Base-by-base conservation (phyloP, 2,329 filamentous ascomycete genomes). In the Meredithiella fracta region DNA sequence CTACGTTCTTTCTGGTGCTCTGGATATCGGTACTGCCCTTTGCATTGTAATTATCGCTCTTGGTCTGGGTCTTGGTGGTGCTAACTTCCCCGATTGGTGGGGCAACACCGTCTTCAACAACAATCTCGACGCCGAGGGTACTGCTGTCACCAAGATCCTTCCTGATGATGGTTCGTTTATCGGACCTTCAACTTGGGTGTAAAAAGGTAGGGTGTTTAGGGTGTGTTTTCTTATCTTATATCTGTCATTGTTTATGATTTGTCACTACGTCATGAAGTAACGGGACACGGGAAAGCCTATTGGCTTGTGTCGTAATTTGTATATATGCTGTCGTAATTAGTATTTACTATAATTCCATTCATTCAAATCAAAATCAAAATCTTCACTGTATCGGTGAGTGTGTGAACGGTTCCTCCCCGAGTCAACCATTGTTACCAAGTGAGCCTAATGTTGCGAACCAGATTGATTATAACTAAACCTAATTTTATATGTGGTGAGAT, bases 21-120 rank as follows among this genome's bases (percentile, higher is more conserved):
- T 81, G 42, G 77, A 80, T 53, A 73, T 75, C 42, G 78, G 77
- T n/a, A 72, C 79, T 1, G 75, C 74, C 0, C 63, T 82, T n/a
- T 73, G 74, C 29, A 73, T 80, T 50, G 64, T 80, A 37, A 69
- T 80, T 44, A 73, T 76, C 60, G 63, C 62, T n/a, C 64, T 78
- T 22, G 68, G 69, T 37, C 67, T 77, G 47, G 69, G 69, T 50
- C 65, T 76, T 62, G 74, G 72, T 44, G 65, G 66, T 55, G 68
- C 69, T 3, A 55, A 64, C 0, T 67, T 77, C 57, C 72, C 75
- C 0, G 57, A 63, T 0, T 82, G 78, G 73, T 76, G 73, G 73
- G 73, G 73, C 1, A 74, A 72, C 58, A 65, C 63, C 0, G 67
- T 71, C 1, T 60, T 62, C 1, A 61, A 61, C 2, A 60, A 65